These are phyloP conservation scores for Monascus ruber DNA, from an alignment of 2,329 filamentous ascomycete species.

Conservation along the genomic window DNA sequence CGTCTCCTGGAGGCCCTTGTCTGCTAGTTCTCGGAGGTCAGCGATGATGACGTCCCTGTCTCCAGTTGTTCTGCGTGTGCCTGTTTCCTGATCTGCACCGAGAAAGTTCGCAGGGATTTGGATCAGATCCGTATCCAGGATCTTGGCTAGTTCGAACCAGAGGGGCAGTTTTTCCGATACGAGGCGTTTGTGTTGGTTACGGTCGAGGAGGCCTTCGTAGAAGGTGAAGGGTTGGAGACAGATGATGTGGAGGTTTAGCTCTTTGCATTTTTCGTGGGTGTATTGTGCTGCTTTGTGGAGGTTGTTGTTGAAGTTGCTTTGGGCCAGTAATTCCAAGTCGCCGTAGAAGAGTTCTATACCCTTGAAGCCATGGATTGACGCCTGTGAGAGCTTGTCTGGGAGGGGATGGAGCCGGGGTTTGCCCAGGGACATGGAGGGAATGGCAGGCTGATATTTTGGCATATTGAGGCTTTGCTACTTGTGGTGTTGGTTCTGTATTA, in stretches of 20 bases:
- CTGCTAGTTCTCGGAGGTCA: slow-evolving; percentile 55
- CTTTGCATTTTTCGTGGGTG: slow-evolving; percentile 40
- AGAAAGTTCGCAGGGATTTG: slow-evolving; percentile 65
- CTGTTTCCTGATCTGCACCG: slow-evolving; percentile 16
- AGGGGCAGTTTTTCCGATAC: slow-evolving; percentile 51
- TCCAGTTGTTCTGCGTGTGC: slow-evolving; percentile 33
- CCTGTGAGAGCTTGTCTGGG: slow-evolving; percentile 56
- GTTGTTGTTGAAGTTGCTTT: slow-evolving; percentile 34
- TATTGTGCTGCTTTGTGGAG: slow-evolving; percentile 47
- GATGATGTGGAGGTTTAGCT: slow-evolving; percentile 22
- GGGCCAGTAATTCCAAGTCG: slow-evolving; percentile 53
- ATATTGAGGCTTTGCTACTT: slow-evolving; percentile 5
- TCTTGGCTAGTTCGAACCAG: slow-evolving; percentile 57
- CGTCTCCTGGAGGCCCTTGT: slow-evolving; percentile 48
- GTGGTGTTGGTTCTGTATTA: no score
- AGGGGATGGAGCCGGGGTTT: slow-evolving; percentile 60
- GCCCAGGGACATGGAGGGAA: slow-evolving; percentile 67
- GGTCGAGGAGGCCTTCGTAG: slow-evolving; percentile 62
- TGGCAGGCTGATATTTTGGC: slow-evolving; percentile 39
- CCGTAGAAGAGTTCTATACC: slow-evolving; percentile 67
- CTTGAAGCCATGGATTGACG: slow-evolving; percentile 50
- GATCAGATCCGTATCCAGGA: slow-evolving; percentile 59
- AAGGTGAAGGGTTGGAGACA: slow-evolving; percentile 67
- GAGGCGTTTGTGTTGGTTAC: slow-evolving; percentile 44
- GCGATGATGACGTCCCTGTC: slow-evolving; percentile 46